Percentiles rank a stretch among this genome's conserved stretches.
Evolutionary conservation across 75 land plant genomes (phyloP).

Genomic region (Cunninghamia lanceolata): DNA sequence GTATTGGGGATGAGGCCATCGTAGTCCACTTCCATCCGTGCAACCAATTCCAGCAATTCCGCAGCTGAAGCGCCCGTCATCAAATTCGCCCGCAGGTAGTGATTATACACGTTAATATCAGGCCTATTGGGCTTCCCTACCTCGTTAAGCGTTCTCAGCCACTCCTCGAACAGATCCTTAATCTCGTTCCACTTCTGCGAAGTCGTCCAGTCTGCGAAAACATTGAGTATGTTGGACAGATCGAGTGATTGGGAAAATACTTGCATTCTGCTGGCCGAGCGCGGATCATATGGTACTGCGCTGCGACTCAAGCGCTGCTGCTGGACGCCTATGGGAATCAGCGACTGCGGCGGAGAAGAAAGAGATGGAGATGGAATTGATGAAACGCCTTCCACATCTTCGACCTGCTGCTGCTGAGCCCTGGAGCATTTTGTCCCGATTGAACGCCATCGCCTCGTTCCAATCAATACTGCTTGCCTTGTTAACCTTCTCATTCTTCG

Average conservation of each 20-base stretch:
- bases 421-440: background rate
- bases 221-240: constrained; percentile 20
- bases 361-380: background rate
- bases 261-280: constrained; percentile 4
- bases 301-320: background rate
- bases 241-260: constrained; percentile 35
- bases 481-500: background rate
- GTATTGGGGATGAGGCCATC: constrained; percentile 42
- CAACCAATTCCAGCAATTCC: constrained; percentile 52
- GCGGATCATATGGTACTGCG: background rate
- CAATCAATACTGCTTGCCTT: background rate
- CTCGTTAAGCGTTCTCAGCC: constrained; percentile 51
- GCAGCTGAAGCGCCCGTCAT: constrained; percentile 41
- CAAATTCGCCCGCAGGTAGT: constrained; percentile 56
- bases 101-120: constrained; percentile 50
- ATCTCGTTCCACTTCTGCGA: constrained; percentile 48
- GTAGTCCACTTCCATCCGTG: constrained; percentile 41
- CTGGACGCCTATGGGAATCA: constrained; percentile 3
- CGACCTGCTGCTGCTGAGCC: background rate
- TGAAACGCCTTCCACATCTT: background rate
- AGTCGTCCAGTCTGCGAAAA: constrained; percentile 54
- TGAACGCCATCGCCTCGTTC: background rate
- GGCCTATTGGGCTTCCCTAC: constrained; percentile 67
- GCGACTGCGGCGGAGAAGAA: background rate
- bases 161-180: constrained; percentile 60